Percentiles rank a stretch among this genome's conserved stretches.
Evolutionary conservation across 768 basidiomycete genomes (phyloP).

Genomic region (Leccinum rimulosum): DNA sequence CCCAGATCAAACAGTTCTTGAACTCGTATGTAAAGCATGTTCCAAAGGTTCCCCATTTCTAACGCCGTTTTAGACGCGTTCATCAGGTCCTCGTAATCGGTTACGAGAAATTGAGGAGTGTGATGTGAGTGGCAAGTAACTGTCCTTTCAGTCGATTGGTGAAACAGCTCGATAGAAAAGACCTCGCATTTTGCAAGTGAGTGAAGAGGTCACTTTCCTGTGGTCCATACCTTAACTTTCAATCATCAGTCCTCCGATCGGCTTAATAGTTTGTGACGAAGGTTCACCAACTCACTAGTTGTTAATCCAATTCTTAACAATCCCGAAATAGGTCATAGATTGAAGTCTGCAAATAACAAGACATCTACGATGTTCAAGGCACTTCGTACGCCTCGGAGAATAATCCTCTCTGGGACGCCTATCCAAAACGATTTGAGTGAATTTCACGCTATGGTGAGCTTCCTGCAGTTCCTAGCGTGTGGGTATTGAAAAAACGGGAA

Average conservation of each 20-base stretch:
- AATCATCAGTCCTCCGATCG: conserved; percentile 74
- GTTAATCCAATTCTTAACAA: background rate
- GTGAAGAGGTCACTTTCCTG: conserved; percentile 17
- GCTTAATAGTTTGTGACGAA: conserved; percentile 94
- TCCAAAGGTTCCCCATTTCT: background rate
- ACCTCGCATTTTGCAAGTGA: conserved; percentile 64
- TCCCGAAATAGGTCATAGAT: conserved; percentile 66
- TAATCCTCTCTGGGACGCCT: conserved; percentile 95
- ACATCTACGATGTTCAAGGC: conserved; percentile 83
- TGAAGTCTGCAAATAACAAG: conserved; percentile 91
- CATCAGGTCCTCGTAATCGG: conserved; percentile 92
- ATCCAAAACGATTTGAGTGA: conserved; percentile 96
- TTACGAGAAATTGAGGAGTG: conserved; percentile 84
- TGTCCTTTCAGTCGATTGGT: background rate
- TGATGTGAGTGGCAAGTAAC: conserved; percentile 56
- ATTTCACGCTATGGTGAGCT: conserved; percentile 90
- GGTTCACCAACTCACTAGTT: conserved; percentile 39
- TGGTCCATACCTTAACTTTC: background rate
- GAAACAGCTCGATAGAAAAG: conserved; percentile 37
- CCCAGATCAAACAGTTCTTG: conserved; percentile 64
- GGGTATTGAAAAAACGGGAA: background rate
- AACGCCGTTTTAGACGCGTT: conserved; percentile 45
- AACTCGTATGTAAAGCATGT: conserved; percentile 52
- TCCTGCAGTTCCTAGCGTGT: background rate
- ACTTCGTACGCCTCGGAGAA: conserved; percentile 68